phyloP scores from a whole-genome alignment of 2,329 filamentous ascomycete species.

The Xylariomycetidae sp. region DNA sequence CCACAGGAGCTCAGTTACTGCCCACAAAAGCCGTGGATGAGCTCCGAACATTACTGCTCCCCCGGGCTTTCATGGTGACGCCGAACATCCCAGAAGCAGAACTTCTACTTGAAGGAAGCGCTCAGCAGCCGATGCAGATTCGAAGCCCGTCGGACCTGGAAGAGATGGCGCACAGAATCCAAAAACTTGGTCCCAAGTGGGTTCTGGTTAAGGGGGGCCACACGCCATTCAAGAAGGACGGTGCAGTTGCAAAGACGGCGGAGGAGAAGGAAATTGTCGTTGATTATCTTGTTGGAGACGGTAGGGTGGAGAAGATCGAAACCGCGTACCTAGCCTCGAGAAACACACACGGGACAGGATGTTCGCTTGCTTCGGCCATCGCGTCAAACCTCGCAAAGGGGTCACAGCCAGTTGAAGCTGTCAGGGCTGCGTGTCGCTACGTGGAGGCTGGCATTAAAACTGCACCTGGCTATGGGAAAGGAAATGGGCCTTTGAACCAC shows the following conservation, averaged over 20 bases:
- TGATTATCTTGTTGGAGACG: constrained; percentile 67
- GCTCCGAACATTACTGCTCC: constrained; percentile 57
- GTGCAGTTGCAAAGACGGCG: constrained; percentile 51
- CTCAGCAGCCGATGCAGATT: constrained; percentile 37
- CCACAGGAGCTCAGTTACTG: constrained; percentile 68
- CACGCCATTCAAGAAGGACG: constrained; percentile 65
- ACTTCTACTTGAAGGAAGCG: constrained; percentile 55
- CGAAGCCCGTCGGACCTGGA: constrained; percentile 62
- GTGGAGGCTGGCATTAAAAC: constrained; percentile 66
- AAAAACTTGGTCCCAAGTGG: constrained; percentile 67
- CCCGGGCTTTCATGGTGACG: constrained; percentile 64
- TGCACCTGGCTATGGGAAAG: constrained; percentile 58
- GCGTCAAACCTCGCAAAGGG: constrained; percentile 66
- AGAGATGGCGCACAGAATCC: constrained; percentile 60
- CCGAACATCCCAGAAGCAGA: constrained; percentile 74
- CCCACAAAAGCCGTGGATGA: constrained; percentile 58
- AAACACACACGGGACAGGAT: constrained; percentile 93
- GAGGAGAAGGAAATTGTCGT: constrained; percentile 64
- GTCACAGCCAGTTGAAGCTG: constrained; percentile 51
- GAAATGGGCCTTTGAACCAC: constrained; percentile 71
- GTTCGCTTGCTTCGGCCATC: constrained; percentile 82
- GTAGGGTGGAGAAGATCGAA: constrained; percentile 57
- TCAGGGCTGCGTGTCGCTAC: constrained; percentile 65
- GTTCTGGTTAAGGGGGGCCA: constrained; percentile 91
- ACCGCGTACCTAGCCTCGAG: constrained; percentile 66